Evolutionary conservation across 768 basidiomycete species (phyloP), one percentile per base, ranked within the genome.

Genomic region (Boletus edulis): DNA sequence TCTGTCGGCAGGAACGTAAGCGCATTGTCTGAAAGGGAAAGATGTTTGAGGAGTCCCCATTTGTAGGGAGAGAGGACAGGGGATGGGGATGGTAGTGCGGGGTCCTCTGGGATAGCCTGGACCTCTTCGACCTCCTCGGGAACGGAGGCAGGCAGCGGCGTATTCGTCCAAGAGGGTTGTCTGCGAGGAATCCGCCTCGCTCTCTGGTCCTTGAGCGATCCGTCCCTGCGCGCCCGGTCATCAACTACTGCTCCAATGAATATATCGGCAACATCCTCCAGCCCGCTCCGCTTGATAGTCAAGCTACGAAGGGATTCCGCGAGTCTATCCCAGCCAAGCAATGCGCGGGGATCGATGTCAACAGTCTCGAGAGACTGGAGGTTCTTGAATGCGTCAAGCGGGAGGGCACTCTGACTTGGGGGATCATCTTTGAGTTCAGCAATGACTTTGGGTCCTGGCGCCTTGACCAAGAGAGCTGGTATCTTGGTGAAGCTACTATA

Each of bases 401-500:
- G 94, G 15, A 94, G 69, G 14, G 89, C 90, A 62, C 84, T 87
- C 65, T 84, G 79, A 58, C 81, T 82, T 1, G 89, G 85, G 4
- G 85, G 77, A 50, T 92, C 89, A 35, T 81, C 76, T 5, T 78
- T 74, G 12, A 92, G 77, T 66, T 92, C 92, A 6, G 79, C 67
- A 24, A 95, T 85, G 60, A 83, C 72, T 52, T 82, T 84, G 46
- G 78, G 78, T 43, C 81, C 81, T 0, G 89, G 87, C 2, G 86
- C 78, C 56, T 76, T 79, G 52, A 95, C 72, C 8, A 77, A 73
- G 38, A 96, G 76, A 2, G 92, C 87, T 15, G 94, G 94, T 0
- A 97, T 76, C 72, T 90, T 93, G 42, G 92, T 97, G 75, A 96
- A 92, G 67, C 86, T 82, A 67, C 91, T 92, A 75, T 85, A 96